phyloP scores from a whole-genome alignment of 192 early-diverging fungal genomes.

The Entomortierella lignicola region DNA sequence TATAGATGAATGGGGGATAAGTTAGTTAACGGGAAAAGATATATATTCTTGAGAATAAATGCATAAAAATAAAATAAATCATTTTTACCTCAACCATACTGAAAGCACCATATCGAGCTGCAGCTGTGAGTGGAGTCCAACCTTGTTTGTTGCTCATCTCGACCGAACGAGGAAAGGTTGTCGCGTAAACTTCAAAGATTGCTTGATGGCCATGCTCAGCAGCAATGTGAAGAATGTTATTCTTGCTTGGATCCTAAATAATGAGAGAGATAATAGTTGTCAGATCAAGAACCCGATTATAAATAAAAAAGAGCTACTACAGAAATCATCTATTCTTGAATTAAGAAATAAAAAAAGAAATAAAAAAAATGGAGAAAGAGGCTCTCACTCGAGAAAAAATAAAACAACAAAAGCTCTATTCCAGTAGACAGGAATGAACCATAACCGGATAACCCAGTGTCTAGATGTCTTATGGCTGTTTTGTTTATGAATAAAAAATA shows the following conservation, averaged over 20 bases:
- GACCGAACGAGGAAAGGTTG: constrained; percentile 35
- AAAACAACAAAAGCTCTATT: no score
- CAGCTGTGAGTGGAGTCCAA: constrained; percentile 40
- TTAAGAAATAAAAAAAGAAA: not conserved
- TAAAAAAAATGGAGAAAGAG: no score
- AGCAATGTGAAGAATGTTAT: constrained; percentile 44
- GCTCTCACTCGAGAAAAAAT: no score
- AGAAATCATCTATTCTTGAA: constrained; percentile 1
- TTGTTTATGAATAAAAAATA: no score
- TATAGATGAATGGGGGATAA: not conserved
- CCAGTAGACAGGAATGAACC: no score
- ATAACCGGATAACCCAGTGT: no score
- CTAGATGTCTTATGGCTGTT: no score
- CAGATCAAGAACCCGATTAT: not conserved
- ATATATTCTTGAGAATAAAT: no score
- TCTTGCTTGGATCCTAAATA: constrained; percentile 38
- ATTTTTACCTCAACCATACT: constrained; percentile 40
- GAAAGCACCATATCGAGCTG: constrained; percentile 38
- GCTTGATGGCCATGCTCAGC: constrained; percentile 46
- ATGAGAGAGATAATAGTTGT: not conserved
- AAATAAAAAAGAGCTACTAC: not conserved
- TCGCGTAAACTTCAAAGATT: constrained; percentile 49
- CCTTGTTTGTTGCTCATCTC: constrained; percentile 47
- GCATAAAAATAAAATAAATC: no score
- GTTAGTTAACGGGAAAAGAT: not conserved